Evolutionary conservation across 176 grass and related monocot genomes (phyloP).

Genomic region (Zoysia japonica): DNA sequence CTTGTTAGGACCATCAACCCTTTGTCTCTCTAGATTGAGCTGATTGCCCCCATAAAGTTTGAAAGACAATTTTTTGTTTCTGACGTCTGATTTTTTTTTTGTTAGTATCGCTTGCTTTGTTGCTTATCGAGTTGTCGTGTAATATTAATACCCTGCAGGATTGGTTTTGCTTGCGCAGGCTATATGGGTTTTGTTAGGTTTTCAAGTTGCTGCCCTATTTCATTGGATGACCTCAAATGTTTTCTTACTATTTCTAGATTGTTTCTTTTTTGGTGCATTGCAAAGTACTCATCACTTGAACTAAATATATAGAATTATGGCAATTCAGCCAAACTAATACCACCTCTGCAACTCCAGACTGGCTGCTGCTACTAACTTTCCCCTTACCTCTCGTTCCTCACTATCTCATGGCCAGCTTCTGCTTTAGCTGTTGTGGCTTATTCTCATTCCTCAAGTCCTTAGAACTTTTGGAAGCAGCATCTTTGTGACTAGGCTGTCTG

Average conservation of each 20-base stretch:
- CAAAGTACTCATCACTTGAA: neutral
- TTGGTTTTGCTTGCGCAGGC: neutral
- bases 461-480: too few relatives aligned
- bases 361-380: neutral
- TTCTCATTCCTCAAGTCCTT: too few relatives aligned
- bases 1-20: neutral
- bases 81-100: neutral
- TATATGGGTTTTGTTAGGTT: neutral
- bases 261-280: neutral
- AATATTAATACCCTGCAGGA: slow-evolving; percentile 5
- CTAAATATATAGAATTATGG: neutral
- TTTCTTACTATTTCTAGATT: neutral
- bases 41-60: neutral
- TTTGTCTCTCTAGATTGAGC: neutral
- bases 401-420: neutral
- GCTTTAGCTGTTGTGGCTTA: neutral
- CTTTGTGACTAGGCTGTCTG: too few relatives aligned
- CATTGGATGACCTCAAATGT: neutral
- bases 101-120: neutral
- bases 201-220: neutral
- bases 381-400: neutral
- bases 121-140: neutral
- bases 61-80: neutral
- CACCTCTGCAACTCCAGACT: neutral
- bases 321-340: neutral